Evolutionary conservation across 352 stramenopile species (phyloP).

Genomic region (Pythium periplocum): DNA sequence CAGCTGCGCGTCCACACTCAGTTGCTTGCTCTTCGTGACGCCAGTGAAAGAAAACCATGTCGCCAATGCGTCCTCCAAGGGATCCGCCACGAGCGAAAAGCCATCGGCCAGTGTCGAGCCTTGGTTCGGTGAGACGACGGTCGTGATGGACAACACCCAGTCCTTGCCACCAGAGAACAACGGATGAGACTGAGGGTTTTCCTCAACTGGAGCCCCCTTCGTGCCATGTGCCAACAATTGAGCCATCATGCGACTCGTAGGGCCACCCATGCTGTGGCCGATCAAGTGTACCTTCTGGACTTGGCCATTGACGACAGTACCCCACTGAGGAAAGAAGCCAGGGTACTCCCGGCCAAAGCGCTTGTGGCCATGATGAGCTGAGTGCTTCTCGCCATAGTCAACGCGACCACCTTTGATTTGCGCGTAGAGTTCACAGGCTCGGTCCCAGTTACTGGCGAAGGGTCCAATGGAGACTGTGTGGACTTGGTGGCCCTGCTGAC

Average conservation of each 20-base stretch:
- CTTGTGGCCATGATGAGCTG: constrained; percentile 27
- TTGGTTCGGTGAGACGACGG: constrained; percentile 10
- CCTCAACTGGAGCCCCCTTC: too few species aligned
- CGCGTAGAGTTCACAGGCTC: constrained; percentile 54
- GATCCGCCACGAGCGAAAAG: background rate
- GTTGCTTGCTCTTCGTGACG: too few species aligned
- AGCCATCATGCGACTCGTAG: too few species aligned
- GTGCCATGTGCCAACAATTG: too few species aligned
- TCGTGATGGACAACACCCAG: constrained; percentile 16
- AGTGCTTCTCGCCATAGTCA: constrained; percentile 23
- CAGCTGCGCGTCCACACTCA: constrained; percentile 28
- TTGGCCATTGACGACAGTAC: too few species aligned
- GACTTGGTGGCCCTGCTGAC: constrained; percentile 33
- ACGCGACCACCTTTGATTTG: constrained; percentile 32
- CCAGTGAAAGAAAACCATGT: background rate
- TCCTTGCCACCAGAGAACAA: constrained; percentile 8
- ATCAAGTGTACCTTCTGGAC: too few species aligned
- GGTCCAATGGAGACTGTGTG: constrained; percentile 45
- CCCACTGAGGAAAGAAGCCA: too few species aligned
- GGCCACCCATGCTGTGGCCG: too few species aligned
- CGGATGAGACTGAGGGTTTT: too few species aligned
- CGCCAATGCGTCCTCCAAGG: background rate
- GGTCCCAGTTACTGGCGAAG: constrained; percentile 59
- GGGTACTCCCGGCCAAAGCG: constrained; percentile 11
- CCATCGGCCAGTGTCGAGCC: constrained; percentile 9